Conservation (phyloP, 805 yeast species). For the Saturnispora quitensis region DNA sequence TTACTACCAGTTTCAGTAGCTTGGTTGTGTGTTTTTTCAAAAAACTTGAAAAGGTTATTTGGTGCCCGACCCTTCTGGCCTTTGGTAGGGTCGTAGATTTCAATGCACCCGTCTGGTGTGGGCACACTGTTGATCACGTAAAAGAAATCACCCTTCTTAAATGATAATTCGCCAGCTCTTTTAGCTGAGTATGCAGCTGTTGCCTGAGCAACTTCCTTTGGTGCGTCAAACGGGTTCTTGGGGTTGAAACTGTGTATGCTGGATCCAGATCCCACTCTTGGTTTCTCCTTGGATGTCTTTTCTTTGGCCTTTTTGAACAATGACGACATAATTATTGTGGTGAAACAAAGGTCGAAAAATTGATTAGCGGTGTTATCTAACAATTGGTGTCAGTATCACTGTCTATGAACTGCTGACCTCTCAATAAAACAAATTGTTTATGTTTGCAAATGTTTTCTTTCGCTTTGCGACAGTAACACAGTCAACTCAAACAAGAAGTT, state of each 20-base stretch:
- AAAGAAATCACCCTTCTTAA: constrained; percentile 79
- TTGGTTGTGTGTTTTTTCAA: constrained; percentile 48
- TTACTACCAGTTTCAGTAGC: neutral
- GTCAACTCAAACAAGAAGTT: neutral
- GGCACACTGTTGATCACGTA: constrained; percentile 55
- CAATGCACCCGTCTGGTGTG: constrained; percentile 40
- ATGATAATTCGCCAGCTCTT: constrained; percentile 71
- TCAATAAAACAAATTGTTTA: too few relatives aligned
- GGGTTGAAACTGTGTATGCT: constrained; percentile 4
- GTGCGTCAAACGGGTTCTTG: constrained; percentile 34
- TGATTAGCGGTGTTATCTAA: neutral
- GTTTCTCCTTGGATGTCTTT: constrained; percentile 26
- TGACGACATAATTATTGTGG: constrained; percentile 17
- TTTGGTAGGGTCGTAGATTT: constrained; percentile 80
- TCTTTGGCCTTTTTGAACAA: constrained; percentile 22
- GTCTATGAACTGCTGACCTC: neutral
- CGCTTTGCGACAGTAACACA: neutral
- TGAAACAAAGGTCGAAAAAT: neutral
- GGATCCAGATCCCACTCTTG: constrained; percentile 12
- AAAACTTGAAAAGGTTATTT: constrained; percentile 68
- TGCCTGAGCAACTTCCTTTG: constrained; percentile 80
- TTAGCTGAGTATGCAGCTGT: constrained; percentile 68
- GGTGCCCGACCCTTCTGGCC: constrained; percentile 83
- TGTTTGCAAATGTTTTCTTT: too few relatives aligned
- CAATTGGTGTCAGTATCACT: neutral